phyloP scores from a whole-genome alignment of 306 rosid species.

The Myrica gale region DNA sequence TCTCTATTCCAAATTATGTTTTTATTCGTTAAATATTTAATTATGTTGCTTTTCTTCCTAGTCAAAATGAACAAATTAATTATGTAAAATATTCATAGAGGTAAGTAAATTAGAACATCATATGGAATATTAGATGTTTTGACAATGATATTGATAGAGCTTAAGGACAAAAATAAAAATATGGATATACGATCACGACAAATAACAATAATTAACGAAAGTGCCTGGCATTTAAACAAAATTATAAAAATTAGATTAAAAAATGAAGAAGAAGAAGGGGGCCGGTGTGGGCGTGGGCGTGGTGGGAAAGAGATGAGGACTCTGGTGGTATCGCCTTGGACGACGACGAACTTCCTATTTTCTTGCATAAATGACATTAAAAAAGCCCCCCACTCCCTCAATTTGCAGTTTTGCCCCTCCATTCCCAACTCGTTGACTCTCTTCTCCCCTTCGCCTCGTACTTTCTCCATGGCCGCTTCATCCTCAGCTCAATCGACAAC shows the following conservation, averaged over 20 bases:
- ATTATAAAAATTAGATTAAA: too few relatives aligned
- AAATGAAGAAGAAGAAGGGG: neutral
- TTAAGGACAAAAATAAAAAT: too few relatives aligned
- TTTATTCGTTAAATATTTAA: too few relatives aligned
- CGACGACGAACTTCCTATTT: conserved; percentile 31
- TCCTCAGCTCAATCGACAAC: conserved; percentile 40
- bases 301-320: conserved; percentile 37
- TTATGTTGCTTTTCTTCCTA: too few relatives aligned
- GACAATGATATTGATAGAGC: too few relatives aligned
- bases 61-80: too few relatives aligned
- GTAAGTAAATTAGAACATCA: too few relatives aligned
- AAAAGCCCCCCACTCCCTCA: conserved; percentile 32
- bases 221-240: too few relatives aligned
- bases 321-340: conserved; percentile 52
- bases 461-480: conserved; percentile 72
- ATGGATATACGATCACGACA: too few relatives aligned
- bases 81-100: too few relatives aligned
- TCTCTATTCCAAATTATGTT: too few relatives aligned
- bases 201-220: neutral
- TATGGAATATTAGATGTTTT: too few relatives aligned
- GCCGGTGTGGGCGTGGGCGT: conserved; percentile 5
- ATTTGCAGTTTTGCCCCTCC: conserved; percentile 32
- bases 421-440: conserved; percentile 29
- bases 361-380: conserved; percentile 38
- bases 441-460: conserved; percentile 25